A percentile compares a stretch with the other conserved stretches of the same genome.
Conservation (phyloP, 352 stramenopile species). For the Phytophthora cryptogea region DNA sequence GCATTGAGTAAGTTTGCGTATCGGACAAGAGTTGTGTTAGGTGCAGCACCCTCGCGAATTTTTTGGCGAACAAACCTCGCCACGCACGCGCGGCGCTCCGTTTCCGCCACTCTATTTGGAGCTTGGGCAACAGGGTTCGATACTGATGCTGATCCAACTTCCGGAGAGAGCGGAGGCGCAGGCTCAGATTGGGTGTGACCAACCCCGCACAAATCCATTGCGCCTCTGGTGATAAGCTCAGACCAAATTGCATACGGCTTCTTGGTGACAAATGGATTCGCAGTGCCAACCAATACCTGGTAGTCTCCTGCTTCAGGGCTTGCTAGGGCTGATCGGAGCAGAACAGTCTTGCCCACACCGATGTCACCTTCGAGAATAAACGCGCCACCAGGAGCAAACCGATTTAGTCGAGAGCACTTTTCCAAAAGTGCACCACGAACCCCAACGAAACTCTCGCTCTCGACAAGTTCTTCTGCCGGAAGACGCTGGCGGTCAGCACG, state of each 20-base stretch:
- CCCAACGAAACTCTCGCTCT: slow-evolving; percentile 63
- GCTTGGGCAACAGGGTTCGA: slow-evolving; percentile 14
- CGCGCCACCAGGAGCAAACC: slow-evolving; percentile 63
- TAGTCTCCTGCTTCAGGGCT: slow-evolving; percentile 52
- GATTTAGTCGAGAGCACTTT: slow-evolving; percentile 69
- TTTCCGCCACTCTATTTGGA: slow-evolving; percentile 32
- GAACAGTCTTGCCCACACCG: slow-evolving; percentile 80
- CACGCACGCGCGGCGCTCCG: slow-evolving; percentile 51
- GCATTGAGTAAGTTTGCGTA: slow-evolving; percentile 64
- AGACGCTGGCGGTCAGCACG: slow-evolving; percentile 55
- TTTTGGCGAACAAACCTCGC: slow-evolving; percentile 65
- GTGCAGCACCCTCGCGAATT: slow-evolving; percentile 62
- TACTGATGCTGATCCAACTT: slow-evolving; percentile 13
- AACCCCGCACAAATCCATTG: slow-evolving; percentile 34
- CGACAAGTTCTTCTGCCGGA: slow-evolving; percentile 51
- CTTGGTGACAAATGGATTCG: slow-evolving; percentile 72
- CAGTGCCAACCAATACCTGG: slow-evolving; percentile 69
- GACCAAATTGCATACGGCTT: slow-evolving; percentile 85
- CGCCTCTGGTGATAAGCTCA: slow-evolving; percentile 74
- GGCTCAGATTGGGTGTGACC: slow-evolving; percentile 12
- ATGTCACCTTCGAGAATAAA: slow-evolving; percentile 87
- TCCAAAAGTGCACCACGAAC: slow-evolving; percentile 59
- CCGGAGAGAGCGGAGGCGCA: slow-evolving; percentile 28
- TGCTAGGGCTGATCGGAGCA: slow-evolving; percentile 68
- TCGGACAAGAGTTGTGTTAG: slow-evolving; percentile 70